phyloP scores from a whole-genome alignment of 2,329 filamentous ascomycete species.

The Penicillium sp. region DNA sequence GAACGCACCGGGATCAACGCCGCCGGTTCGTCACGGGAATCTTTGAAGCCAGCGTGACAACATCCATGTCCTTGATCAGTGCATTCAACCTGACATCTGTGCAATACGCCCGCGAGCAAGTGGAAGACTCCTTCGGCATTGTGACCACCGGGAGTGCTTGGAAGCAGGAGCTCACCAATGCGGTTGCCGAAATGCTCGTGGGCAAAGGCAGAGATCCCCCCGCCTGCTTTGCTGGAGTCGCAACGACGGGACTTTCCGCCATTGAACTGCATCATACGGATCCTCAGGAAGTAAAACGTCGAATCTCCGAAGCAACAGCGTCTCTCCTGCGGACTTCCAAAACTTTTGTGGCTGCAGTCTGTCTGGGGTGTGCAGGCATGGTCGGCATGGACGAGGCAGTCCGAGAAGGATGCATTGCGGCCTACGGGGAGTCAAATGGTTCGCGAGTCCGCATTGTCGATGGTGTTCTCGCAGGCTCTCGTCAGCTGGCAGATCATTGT shows the following conservation, averaged over 20 bases:
- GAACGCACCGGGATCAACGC: slow-evolving; percentile 12
- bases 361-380: slow-evolving; percentile 90
- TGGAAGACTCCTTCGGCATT: slow-evolving; percentile 63
- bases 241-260: slow-evolving; percentile 74
- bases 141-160: slow-evolving; percentile 82
- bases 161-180: slow-evolving; percentile 64
- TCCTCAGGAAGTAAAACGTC: slow-evolving; percentile 56
- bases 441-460: slow-evolving; percentile 66
- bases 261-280: slow-evolving; percentile 69
- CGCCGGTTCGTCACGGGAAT: slow-evolving; percentile 67
- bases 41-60: slow-evolving; percentile 73
- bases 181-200: slow-evolving; percentile 61
- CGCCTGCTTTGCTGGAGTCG: slow-evolving; percentile 67
- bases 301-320: slow-evolving; percentile 65
- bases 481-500: slow-evolving; percentile 32
- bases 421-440: slow-evolving; percentile 56
- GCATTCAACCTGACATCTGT: slow-evolving; percentile 29
- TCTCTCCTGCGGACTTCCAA: slow-evolving; percentile 51
- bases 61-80: slow-evolving; percentile 53
- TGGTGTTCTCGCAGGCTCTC: slow-evolving; percentile 47
- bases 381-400: slow-evolving; percentile 75
- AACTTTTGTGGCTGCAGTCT: slow-evolving; percentile 58
- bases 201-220: slow-evolving; percentile 27
- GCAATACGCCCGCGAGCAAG: slow-evolving; percentile 32
- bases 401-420: slow-evolving; percentile 59